Evolutionary conservation across 805 yeast species (phyloP), one percentile per base, ranked within the genome.

Genomic region (Zygosaccharomyces bailii): DNA sequence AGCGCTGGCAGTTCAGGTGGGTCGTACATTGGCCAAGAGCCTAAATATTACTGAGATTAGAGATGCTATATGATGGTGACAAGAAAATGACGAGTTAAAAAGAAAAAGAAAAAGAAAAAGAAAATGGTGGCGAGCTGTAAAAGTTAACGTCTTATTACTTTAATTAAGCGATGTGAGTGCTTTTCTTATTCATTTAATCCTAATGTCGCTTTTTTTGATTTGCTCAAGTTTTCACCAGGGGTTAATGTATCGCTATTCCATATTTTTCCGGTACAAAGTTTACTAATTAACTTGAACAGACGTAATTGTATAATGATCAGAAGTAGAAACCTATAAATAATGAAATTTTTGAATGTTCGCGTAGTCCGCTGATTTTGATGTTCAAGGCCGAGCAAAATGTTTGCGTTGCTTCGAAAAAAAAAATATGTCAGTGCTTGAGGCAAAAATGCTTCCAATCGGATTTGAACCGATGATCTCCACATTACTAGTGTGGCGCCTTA

Each of bases 401-500:
- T n/a, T n/a, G n/a, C n/a, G n/a, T n/a, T n/a, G n/a, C n/a, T n/a
- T n/a, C n/a, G n/a, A 23, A 33, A 33, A 10, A 5, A 25, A 33
- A 19, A 9, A 19, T 16, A n/a, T 11, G 27, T 27, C 29, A 18
- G 19, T 11, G 27, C 4, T 34, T 17, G 9, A 5, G n/a, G n/a
- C n/a, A n/a, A n/a, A n/a, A n/a, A n/a, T 76, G 82, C 82, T 79
- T 72, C 78, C 78, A 78, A 76, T 78, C 83, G 77, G 83, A 78
- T 69, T 79, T 74, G 84, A 79, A 78, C 84, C 78, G 83, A 81
- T 79, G 86, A 80, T 82, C 86, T 80, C 80, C 79, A 81, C 86
- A 82, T 82, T 81, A 82, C 86, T 80, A 81, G 86, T 81, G 86
- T 82, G 80, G 80, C 86, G 86, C 87, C 84, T 82, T 80, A 81